Base-by-base conservation (phyloP, 495 filamentous ascomycete species). In the Aspergillus cavernicola region DNA sequence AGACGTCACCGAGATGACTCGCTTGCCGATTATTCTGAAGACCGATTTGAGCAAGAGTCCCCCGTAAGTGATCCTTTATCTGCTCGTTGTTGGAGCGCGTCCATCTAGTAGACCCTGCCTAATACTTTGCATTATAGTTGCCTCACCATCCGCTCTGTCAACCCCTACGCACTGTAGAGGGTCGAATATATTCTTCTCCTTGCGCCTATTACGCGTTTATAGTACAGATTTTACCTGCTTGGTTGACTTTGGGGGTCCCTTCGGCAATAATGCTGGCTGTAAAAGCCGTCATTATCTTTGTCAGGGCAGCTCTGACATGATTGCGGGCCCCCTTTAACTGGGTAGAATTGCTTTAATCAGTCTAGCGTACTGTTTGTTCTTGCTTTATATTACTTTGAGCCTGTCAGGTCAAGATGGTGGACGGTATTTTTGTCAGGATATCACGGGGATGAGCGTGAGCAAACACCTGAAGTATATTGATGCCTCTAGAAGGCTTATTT, bases 1-100 rank as follows among this genome's bases (percentile, higher is more conserved):
- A 68, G 93, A 97, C 67, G 91, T 98, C 55, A 90, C 84, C 22
- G 93, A 98, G 79, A 96, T 98, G 90, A 92, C 90, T 31, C 80
- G 91, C 50, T 89, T 98, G 44, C 93, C 93, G 3, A 88, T 98
- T 52, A 96, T 97, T 61, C 73, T 98, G 45, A 98, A 97, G 84
- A 98, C 93, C 29, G 93, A 98, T 72, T 80, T 98, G 61, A 89
- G 80, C 77, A 98, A 97, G 87, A 97, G 93, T 69, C 93, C 93
- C 73, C 93, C 93, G 89, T 97, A 87, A 77, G 92, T 88, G 59
- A 16, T 53, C 24, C 35, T 42, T 45, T 43, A 20, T 42, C 38
- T 44, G 32, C 31, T 56, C 3, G 28, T 23, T 32, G 23, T 51
- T n/a, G n/a, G n/a, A n/a, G n/a, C n/a, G n/a, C n/a, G n/a, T n/a